These are phyloP conservation scores for Pseudopithomyces maydicus DNA, from an alignment of 2,329 filamentous ascomycete genomes.

Conservation along the genomic window DNA sequence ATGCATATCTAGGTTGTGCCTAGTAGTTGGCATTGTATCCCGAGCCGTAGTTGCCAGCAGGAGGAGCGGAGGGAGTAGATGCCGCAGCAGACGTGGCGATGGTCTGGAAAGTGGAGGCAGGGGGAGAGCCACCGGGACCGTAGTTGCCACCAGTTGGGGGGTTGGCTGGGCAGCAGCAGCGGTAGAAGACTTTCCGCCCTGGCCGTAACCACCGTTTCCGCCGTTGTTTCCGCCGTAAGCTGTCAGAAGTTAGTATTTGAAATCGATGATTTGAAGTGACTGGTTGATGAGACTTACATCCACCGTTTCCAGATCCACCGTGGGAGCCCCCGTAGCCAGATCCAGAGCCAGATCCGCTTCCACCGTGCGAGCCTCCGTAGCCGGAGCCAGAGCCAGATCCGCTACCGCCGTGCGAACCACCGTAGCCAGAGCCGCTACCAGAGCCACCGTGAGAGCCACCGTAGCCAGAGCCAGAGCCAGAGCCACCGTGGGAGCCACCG, in stretches of 20 bases:
- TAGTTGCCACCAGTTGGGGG: not conserved
- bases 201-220: not conserved
- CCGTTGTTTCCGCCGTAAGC: not conserved
- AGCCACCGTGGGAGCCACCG: not conserved
- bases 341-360: not conserved
- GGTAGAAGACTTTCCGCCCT: not conserved
- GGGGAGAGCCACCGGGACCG: not conserved
- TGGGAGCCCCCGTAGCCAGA: not conserved
- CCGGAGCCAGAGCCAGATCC: not conserved
- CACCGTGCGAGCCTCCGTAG: not conserved
- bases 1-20: not conserved
- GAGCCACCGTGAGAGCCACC: not conserved
- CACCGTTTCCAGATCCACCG: not conserved
- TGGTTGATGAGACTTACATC: not conserved
- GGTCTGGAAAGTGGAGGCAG: conserved; percentile 1
- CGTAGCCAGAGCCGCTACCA: not conserved
- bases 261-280: not conserved
- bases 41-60: not conserved
- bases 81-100: not conserved
- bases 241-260: not conserved
- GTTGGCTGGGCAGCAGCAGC: conserved; percentile 1
- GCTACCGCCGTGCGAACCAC: not conserved
- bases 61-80: not conserved
- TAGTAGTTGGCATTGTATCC: not conserved
- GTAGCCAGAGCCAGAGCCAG: not conserved